Evolutionary conservation across 2,329 filamentous ascomycete species (phyloP).

Genomic region (Aspergillus flavus): DNA sequence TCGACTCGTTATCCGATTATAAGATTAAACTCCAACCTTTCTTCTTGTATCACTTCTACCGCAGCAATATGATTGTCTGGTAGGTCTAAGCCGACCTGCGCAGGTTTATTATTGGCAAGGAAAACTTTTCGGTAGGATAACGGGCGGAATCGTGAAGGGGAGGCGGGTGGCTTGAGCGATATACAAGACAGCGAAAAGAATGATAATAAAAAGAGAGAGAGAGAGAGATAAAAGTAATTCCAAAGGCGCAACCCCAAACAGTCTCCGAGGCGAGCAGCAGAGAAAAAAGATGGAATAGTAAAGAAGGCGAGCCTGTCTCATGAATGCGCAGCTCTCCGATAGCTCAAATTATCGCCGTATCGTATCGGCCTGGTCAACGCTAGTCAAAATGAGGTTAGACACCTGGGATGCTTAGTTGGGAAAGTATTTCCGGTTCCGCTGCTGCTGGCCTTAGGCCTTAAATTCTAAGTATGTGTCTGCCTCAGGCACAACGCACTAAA

Average conservation of each 20-base stretch:
- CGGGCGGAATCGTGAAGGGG: not conserved
- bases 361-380: constrained; percentile 2
- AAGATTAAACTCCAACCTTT: not conserved
- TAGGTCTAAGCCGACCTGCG: not conserved
- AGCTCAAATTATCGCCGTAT: constrained; percentile 7
- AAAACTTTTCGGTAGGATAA: constrained; percentile 23
- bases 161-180: constrained; percentile 1
- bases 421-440: constrained; percentile 9
- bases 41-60: not conserved
- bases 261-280: not conserved
- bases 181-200: constrained; percentile 12
- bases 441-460: constrained; percentile 6
- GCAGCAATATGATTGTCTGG: no score
- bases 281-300: not conserved
- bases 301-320: not conserved
- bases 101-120: constrained; percentile 4
- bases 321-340: not conserved
- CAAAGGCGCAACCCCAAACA: not conserved
- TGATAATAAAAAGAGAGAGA: not conserved
- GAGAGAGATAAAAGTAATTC: not conserved
- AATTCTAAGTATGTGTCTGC: not conserved
- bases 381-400: constrained; percentile 10
- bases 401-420: not conserved
- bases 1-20: not conserved
- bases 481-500: constrained; percentile 1